These are phyloP conservation scores for Mycena chlorophos DNA, from an alignment of 768 basidiomycete genomes.

Conservation along the genomic window DNA sequence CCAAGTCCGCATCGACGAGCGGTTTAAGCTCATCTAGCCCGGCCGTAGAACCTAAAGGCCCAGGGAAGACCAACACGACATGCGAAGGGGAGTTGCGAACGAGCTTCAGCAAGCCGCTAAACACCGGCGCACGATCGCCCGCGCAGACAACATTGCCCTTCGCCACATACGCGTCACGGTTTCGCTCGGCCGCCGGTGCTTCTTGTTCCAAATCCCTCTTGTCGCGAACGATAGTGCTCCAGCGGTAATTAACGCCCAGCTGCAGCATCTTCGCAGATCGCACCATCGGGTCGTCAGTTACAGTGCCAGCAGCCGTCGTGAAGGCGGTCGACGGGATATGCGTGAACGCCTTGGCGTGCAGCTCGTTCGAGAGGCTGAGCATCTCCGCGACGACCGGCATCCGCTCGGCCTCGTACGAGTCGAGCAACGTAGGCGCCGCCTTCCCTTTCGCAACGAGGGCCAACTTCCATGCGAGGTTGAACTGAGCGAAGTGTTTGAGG, in stretches of 20 bases:
- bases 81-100: too few species aligned
- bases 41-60: too few species aligned
- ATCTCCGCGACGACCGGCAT: slow-evolving; percentile 39
- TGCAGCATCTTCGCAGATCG: slow-evolving; percentile 9
- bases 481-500: slow-evolving; percentile 2
- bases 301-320: not conserved
- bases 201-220: not conserved
- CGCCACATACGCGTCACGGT: not conserved
- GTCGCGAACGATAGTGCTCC: not conserved
- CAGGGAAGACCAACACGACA: too few species aligned
- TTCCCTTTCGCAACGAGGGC: slow-evolving; percentile 22
- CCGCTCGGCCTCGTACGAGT: slow-evolving; percentile 31
- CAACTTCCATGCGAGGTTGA: slow-evolving; percentile 29
- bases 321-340: slow-evolving; percentile 4
- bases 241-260: slow-evolving; percentile 12
- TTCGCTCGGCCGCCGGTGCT: not conserved
- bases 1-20: too few species aligned
- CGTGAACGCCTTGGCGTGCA: slow-evolving; percentile 9
- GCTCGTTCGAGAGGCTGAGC: slow-evolving; percentile 30
- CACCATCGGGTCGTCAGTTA: slow-evolving; percentile 6
- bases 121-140: too few species aligned
- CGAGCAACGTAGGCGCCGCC: slow-evolving; percentile 20
- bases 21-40: too few species aligned
- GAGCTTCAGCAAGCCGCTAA: too few species aligned
- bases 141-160: not conserved